Conservation (phyloP, 192 early-diverging fungal genomes). For the Spizellomyces punctatus region DNA sequence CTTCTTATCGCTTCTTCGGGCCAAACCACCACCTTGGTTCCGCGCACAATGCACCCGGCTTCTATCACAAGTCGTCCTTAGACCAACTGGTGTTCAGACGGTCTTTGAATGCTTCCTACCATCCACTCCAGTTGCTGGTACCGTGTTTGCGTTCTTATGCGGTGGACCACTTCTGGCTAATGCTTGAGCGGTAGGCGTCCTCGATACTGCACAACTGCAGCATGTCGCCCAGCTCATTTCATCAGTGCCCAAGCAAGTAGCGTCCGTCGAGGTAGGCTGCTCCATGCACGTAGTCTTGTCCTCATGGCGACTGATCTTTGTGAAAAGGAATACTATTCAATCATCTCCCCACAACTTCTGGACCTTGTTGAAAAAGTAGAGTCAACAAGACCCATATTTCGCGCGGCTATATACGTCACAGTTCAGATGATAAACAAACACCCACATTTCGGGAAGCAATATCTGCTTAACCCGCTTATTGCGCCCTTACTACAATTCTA, state of each 20-base stretch:
- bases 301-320: too few relatives aligned
- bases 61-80: slow-evolving; percentile 68
- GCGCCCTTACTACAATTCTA: slow-evolving; percentile 20
- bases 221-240: slow-evolving; percentile 59
- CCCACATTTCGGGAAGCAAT: slow-evolving; percentile 45
- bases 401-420: slow-evolving; percentile 54
- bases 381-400: slow-evolving; percentile 2
- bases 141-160: too few relatives aligned
- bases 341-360: slow-evolving; percentile 52
- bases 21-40: slow-evolving; percentile 65
- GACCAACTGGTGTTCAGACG: slow-evolving; percentile 62
- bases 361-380: slow-evolving; percentile 9
- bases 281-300: too few relatives aligned
- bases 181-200: slow-evolving; percentile 18
- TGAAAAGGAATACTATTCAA: slow-evolving; percentile 49
- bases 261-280: slow-evolving; percentile 40
- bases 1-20: slow-evolving; percentile 63
- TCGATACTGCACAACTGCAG: slow-evolving; percentile 58
- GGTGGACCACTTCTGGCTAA: too few relatives aligned
- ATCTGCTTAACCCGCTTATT: slow-evolving; percentile 52
- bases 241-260: slow-evolving; percentile 60
- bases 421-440: slow-evolving; percentile 52
- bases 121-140: slow-evolving; percentile 12
- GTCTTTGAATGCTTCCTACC: slow-evolving; percentile 72
- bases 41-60: slow-evolving; percentile 65